Base-by-base conservation (phyloP, 1,284 basidiomycete species). In the Heterobasidion occidentale region DNA sequence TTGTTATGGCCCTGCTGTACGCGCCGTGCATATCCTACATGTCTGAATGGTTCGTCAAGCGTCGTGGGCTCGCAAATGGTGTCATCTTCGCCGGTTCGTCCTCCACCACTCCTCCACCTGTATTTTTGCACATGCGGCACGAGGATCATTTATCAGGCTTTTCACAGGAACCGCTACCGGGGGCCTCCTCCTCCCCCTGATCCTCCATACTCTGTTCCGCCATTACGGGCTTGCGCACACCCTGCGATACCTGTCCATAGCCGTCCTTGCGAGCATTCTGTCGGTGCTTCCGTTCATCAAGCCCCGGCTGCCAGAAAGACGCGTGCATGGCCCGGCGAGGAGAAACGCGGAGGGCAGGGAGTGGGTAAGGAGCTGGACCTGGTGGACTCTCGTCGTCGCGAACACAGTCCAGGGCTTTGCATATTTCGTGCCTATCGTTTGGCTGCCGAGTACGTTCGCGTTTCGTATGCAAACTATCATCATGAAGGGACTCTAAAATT, bases 31-130 rank as follows among this genome's bases (percentile, higher is more conserved):
- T 76, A 12, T 69, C 66, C 15, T 74, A 68, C 59, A 61, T 77
- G 56, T 67, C 70, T 0, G 74, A 77, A 56, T 78, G 76, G 76
- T 78, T 77, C 57, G 66, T 74, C 19, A 59, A 58, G 5, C 66
- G 69, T 1, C 61, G 74, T 17, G 76, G 76, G 0, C 62, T 74
- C 12, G 76, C 75, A 1, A 73, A 71, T 52, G 74, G 75, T 0
- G 64, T 74, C 36, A 68, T 77, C 27, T 72, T 72, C 52, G 73
- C 75, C 7, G 75, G 74, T 68, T 57, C 27, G 59, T 48, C 27
- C 3, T 45, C 12, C n/a, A n/a, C n/a, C n/a, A n/a, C n/a, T 48
- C 27, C 3, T 45, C 12, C 42, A 8, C 17, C 6, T 45, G 42
- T 17, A 45, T 17, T n/a, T 44, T 2, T 9, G 9, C n/a, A 34